phyloP scores from a whole-genome alignment of 352 stramenopile genomes.

The Saprolegnia parasitica region DNA sequence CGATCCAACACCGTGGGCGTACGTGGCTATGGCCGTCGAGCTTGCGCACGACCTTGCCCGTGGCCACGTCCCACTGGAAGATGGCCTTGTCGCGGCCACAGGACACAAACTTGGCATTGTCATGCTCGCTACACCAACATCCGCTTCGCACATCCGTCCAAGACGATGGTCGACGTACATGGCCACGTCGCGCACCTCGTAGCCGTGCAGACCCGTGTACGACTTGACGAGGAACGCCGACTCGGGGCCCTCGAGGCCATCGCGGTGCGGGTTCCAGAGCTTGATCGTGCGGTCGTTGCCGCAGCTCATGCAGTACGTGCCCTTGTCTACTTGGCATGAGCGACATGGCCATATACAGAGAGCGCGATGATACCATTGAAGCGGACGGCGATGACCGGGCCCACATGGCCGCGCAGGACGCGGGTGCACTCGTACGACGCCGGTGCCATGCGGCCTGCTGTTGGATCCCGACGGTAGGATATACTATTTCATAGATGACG shows the following conservation, averaged over 20 bases:
- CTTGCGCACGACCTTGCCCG: slow-evolving; percentile 80
- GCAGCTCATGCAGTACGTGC: slow-evolving; percentile 86
- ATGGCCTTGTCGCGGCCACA: slow-evolving; percentile 81
- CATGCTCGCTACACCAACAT: slow-evolving; percentile 59
- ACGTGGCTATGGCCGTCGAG: slow-evolving; percentile 83
- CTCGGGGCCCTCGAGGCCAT: slow-evolving; percentile 46
- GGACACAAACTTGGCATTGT: slow-evolving; percentile 85
- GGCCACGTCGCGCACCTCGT: slow-evolving; percentile 86
- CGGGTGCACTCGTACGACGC: slow-evolving; percentile 32
- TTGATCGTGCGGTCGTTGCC: slow-evolving; percentile 83
- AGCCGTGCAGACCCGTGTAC: slow-evolving; percentile 80
- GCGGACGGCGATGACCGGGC: slow-evolving; percentile 67
- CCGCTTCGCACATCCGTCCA: too few relatives aligned
- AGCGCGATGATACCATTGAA: slow-evolving; percentile 57
- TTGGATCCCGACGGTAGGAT: not conserved
- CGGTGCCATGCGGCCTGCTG: not conserved
- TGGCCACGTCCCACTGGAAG: slow-evolving; percentile 87
- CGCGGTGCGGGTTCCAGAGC: slow-evolving; percentile 84
- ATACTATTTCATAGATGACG: too few relatives aligned
- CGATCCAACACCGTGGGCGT: slow-evolving; percentile 22
- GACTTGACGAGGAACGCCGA: slow-evolving; percentile 79
- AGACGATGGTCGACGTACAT: slow-evolving; percentile 47
- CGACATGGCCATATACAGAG: not conserved
- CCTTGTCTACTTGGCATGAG: slow-evolving; percentile 46
- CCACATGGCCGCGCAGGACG: slow-evolving; percentile 60